Evolutionary conservation across 257 asterid species (phyloP), one percentile per base, ranked within the genome.

Genomic region (Fraxinus americana): DNA sequence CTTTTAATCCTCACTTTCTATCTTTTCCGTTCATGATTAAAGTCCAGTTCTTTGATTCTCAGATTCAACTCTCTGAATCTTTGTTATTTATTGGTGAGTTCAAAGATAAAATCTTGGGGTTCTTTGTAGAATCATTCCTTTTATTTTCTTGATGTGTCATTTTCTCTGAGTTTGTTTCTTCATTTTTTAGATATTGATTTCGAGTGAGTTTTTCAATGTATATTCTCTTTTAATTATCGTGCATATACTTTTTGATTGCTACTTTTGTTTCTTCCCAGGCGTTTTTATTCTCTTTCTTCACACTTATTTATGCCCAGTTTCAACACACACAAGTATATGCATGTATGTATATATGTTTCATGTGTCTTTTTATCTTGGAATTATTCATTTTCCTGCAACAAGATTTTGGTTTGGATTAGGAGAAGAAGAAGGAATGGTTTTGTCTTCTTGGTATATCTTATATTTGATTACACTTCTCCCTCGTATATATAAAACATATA

Each of bases 201-300:
- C 81, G 78, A 82, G 89, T 91, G 90, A 84, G 90, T 77, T 82
- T 82, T 88, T 88, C 97, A 84, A 94, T 82, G 97, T 91, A 92
- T 87, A 90, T 91, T 90, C 97, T 13, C 94, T 91, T 91, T 90
- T 85, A 83, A 81, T 86, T 86, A 86, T 84, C 81, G 86, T 85
- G 85, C 85, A 83, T 80, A 61, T 86, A 85, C 90, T 63, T 88
- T 86, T 85, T 63, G 7, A 63, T 57, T 63, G 69, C 69, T 63
- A 32, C 69, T 90, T 94, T 91, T 92, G 97, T 87, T 87, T 86
- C 89, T 91, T 92, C 86, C 97, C 87, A 91, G 69, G 93, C 87
- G 83, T 83, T 85, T 25, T 63, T 61, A 61, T 88, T 93, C 95
- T 89, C 90, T 92, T 83, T 90, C 92, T 92, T 23, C 67, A 59